A percentile compares a stretch with the other conserved stretches of the same genome.
Conservation (phyloP, 1,284 basidiomycete species). For the Rhodotorula sp. region DNA sequence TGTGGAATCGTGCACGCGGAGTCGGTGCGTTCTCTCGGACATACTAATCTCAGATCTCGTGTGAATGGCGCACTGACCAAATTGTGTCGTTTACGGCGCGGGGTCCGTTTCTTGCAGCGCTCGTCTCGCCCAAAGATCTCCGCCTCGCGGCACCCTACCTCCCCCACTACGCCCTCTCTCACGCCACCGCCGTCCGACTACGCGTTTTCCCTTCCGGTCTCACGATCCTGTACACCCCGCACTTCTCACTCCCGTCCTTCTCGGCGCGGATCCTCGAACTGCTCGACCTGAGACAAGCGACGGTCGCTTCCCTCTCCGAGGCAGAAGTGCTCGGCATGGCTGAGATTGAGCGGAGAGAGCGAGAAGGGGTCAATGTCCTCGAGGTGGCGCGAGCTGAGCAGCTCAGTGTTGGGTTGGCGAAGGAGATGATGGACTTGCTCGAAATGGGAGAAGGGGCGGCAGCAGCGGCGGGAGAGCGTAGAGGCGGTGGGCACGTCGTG, state of each 20-base stretch:
- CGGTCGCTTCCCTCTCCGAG: conserved; percentile 1
- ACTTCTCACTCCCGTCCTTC: conserved; percentile 66
- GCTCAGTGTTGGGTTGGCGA: conserved; percentile 66
- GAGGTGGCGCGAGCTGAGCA: conserved; percentile 14
- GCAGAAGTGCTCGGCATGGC: conserved; percentile 45
- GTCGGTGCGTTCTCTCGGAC: conserved; percentile 64
- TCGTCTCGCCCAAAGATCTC: conserved; percentile 83
- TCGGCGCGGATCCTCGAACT: conserved; percentile 57
- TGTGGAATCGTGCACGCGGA: conserved; percentile 93
- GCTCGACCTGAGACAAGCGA: conserved; percentile 54
- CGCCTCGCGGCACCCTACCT: conserved; percentile 69
- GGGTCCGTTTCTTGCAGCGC: conserved; percentile 55
- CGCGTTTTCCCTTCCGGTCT: conserved; percentile 68
- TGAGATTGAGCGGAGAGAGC: conserved; percentile 53
- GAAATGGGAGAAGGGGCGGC: conserved; percentile 53
- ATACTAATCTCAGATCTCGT: conserved; percentile 11
- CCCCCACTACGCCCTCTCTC: conserved; percentile 51
- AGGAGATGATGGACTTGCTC: conserved; percentile 69
- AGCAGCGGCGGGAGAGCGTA: background rate
- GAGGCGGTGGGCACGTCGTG: conserved; percentile 58
- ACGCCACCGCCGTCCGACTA: conserved; percentile 61
- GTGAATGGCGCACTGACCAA: background rate
- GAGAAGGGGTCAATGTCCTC: conserved; percentile 15
- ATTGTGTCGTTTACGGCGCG: too few species aligned
- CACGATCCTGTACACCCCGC: conserved; percentile 77